A percentile compares a stretch with the other conserved stretches of the same genome.
Conservation (phyloP, 2,329 filamentous ascomycete species). For the Ceratocystis lukuohia region DNA sequence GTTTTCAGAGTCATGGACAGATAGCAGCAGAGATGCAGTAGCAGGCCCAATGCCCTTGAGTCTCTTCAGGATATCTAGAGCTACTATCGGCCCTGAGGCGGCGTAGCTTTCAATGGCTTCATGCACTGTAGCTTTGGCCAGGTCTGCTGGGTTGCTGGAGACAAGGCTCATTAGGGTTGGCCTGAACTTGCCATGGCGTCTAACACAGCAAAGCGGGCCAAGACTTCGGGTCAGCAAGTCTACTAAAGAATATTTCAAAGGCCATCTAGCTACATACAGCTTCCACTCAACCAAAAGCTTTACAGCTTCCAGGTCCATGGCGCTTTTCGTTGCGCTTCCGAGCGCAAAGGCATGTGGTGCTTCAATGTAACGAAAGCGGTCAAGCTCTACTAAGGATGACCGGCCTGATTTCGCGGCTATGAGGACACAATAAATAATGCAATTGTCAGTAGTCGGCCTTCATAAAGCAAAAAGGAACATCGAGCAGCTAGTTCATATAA, state of each 20-base stretch:
- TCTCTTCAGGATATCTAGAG: slow-evolving; percentile 41
- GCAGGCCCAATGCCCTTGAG: slow-evolving; percentile 69
- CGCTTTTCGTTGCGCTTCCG: slow-evolving; percentile 22
- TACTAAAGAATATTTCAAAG: background rate
- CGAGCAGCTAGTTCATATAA: background rate
- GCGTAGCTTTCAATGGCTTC: slow-evolving; percentile 38
- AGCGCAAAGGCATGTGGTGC: slow-evolving; percentile 36
- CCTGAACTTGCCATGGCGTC: slow-evolving; percentile 49
- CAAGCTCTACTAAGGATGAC: slow-evolving; percentile 42
- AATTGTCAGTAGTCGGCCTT: background rate
- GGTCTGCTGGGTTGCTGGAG: slow-evolving; percentile 41
- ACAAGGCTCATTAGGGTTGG: slow-evolving; percentile 48
- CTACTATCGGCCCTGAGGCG: slow-evolving; percentile 29
- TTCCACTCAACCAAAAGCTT: slow-evolving; percentile 56
- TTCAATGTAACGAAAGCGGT: slow-evolving; percentile 44
- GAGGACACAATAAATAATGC: background rate
- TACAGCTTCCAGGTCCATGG: slow-evolving; percentile 45
- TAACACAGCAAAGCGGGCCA: slow-evolving; percentile 22
- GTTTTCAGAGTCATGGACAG: slow-evolving; percentile 44
- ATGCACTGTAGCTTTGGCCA: slow-evolving; percentile 36
- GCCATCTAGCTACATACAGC: slow-evolving; percentile 36
- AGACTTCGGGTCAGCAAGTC: background rate
- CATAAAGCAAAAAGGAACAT: background rate
- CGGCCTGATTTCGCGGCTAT: slow-evolving; percentile 35
- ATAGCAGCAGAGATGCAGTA: slow-evolving; percentile 61